Evolutionary conservation across 345 rosid species (phyloP).

Genomic region (Brassica incana): DNA sequence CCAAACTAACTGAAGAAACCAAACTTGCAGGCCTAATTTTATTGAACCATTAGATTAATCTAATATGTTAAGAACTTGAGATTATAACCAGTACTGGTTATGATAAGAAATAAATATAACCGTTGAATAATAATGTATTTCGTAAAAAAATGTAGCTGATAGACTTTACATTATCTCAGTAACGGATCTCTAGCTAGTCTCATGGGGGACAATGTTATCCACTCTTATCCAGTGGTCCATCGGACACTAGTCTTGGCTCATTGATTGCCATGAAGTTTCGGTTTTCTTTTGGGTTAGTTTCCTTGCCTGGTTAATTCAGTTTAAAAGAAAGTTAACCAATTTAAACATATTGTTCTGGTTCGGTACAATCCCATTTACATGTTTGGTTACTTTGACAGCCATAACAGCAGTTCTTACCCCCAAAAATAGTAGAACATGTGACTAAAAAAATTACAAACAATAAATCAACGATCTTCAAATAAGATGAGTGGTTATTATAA

Average conservation of each 20-base stretch:
- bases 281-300: neutral
- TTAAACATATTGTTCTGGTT: conserved; percentile 7
- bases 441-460: neutral
- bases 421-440: conserved; percentile 18
- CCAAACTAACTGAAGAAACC: too few relatives aligned
- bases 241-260: conserved; percentile 24
- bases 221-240: conserved; percentile 28
- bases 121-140: neutral
- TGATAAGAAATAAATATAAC: neutral
- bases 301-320: neutral
- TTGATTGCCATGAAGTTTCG: conserved; percentile 11
- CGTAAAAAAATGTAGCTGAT: conserved; percentile 1
- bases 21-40: too few relatives aligned
- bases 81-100: neutral
- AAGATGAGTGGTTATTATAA: neutral
- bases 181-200: conserved; percentile 14
- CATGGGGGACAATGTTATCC: conserved; percentile 30
- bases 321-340: neutral
- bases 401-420: neutral
- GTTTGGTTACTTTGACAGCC: conserved; percentile 1
- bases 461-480: neutral
- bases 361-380: conserved; percentile 3
- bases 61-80: conserved; percentile 1
- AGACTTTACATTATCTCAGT: conserved; percentile 1
- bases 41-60: neutral